Percentiles rank a stretch among this genome's conserved stretches.
These are phyloP conservation scores for Westerdykella ornata DNA, from an alignment of 2,329 filamentous ascomycete species.

Conservation along the genomic window DNA sequence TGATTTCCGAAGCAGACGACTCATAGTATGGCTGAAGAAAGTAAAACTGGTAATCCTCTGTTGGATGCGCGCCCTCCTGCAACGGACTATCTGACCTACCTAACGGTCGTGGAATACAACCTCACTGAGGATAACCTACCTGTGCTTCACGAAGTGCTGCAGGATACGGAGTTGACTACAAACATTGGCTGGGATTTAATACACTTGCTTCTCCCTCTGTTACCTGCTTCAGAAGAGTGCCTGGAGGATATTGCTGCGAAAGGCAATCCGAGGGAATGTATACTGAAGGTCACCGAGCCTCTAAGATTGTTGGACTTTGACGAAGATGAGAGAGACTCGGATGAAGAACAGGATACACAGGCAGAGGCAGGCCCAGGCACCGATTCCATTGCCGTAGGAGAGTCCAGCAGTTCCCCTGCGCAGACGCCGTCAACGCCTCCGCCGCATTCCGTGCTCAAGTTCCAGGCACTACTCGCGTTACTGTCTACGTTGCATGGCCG, in stretches of 20 bases:
- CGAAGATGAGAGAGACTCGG: constrained; percentile 49
- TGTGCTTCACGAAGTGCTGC: constrained; percentile 60
- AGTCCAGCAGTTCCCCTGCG: constrained; percentile 28
- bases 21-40: constrained; percentile 25
- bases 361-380: neutral
- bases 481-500: constrained; percentile 65
- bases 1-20: neutral
- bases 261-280: constrained; percentile 74
- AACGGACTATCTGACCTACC: constrained; percentile 67
- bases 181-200: constrained; percentile 83
- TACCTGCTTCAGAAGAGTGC: constrained; percentile 60
- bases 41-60: constrained; percentile 43
- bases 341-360: constrained; percentile 41
- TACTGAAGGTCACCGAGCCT: constrained; percentile 71
- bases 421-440: constrained; percentile 18
- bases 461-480: constrained; percentile 64
- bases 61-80: constrained; percentile 54
- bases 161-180: constrained; percentile 61
- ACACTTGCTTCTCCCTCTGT: constrained; percentile 62
- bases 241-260: constrained; percentile 67
- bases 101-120: constrained; percentile 70
- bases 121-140: constrained; percentile 61
- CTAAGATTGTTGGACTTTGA: constrained; percentile 55
- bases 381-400: constrained; percentile 13
- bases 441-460: constrained; percentile 48